A percentile compares a stretch with the other conserved stretches of the same genome.
Evolutionary conservation across 371 early-diverging fungal species (phyloP).

Genomic region (Encephalitozoon romaleae): DNA sequence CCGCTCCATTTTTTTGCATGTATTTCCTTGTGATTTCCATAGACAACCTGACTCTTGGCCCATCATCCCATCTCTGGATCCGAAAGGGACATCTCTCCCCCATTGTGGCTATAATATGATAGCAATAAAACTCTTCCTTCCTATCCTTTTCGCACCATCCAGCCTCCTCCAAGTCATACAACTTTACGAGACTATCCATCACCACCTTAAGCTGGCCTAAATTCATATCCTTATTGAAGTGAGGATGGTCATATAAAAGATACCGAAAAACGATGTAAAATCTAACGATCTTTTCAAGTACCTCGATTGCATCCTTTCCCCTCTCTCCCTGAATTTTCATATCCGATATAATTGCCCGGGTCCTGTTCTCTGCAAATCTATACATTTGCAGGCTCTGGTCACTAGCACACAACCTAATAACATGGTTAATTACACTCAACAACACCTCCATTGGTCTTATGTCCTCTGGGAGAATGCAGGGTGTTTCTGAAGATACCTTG

Average conservation of each 20-base stretch:
- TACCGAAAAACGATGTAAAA: slow-evolving; percentile 73
- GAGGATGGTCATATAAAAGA: slow-evolving; percentile 65
- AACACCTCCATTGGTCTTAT: slow-evolving; percentile 71
- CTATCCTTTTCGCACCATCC: neutral
- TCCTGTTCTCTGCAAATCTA: slow-evolving; percentile 74
- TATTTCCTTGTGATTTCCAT: slow-evolving; percentile 17
- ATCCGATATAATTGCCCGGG: slow-evolving; percentile 74
- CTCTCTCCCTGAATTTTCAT: slow-evolving; percentile 68
- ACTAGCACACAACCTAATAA: slow-evolving; percentile 65
- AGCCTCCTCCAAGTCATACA: slow-evolving; percentile 14
- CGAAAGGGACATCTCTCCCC: slow-evolving; percentile 4
- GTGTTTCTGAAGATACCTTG: slow-evolving; percentile 75
- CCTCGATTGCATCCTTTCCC: slow-evolving; percentile 65
- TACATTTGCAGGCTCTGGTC: slow-evolving; percentile 66
- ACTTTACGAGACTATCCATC: slow-evolving; percentile 45
- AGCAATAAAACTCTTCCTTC: slow-evolving; percentile 22
- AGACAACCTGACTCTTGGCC: neutral
- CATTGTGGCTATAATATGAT: slow-evolving; percentile 24
- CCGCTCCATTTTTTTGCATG: neutral
- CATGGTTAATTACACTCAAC: slow-evolving; percentile 68
- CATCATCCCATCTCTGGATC: neutral
- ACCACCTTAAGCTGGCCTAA: slow-evolving; percentile 75
- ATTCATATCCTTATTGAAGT: slow-evolving; percentile 70
- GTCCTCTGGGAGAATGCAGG: slow-evolving; percentile 74
- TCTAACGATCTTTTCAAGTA: slow-evolving; percentile 74